A percentile compares a stretch with the other conserved stretches of the same genome.
Conservation (phyloP, 2,329 filamentous ascomycete species). For the Pseudonectria buxi region DNA sequence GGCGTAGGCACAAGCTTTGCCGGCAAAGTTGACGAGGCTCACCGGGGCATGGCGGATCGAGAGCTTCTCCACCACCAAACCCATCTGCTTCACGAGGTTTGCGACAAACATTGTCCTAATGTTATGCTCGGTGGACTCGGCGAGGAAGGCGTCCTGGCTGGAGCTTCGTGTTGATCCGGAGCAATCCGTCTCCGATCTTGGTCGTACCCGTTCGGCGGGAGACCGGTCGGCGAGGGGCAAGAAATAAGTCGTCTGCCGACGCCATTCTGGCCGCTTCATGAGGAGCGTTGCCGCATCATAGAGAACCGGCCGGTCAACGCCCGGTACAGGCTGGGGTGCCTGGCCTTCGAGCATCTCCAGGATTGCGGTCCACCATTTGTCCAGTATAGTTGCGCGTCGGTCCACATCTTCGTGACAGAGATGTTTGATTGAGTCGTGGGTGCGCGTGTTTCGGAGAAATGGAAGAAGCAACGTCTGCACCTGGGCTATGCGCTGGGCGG, state of each 20-base stretch:
- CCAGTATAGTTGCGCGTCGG: constrained; percentile 68
- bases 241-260: constrained; percentile 62
- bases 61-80: constrained; percentile 83
- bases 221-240: constrained; percentile 54
- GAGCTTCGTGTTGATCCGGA: constrained; percentile 62
- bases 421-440: constrained; percentile 56
- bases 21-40: constrained; percentile 75
- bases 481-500: constrained; percentile 65
- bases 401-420: constrained; percentile 79
- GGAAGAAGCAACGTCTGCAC: constrained; percentile 67
- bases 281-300: constrained; percentile 73
- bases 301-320: constrained; percentile 74
- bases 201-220: constrained; percentile 37
- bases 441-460: constrained; percentile 65
- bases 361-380: constrained; percentile 84
- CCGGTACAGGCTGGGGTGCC: constrained; percentile 62
- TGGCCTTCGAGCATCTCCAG: constrained; percentile 74
- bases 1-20: constrained; percentile 84
- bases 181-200: constrained; percentile 42
- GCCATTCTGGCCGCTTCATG: constrained; percentile 88
- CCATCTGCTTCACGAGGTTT: constrained; percentile 77
- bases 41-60: constrained; percentile 61
- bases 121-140: constrained; percentile 75
- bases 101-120: constrained; percentile 79
- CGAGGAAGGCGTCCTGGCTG: constrained; percentile 46